Evolutionary conservation across 202 grass and related monocot genomes (phyloP), one percentile per base, ranked within the genome.

Genomic region (Cymbopogon flexuosus): DNA sequence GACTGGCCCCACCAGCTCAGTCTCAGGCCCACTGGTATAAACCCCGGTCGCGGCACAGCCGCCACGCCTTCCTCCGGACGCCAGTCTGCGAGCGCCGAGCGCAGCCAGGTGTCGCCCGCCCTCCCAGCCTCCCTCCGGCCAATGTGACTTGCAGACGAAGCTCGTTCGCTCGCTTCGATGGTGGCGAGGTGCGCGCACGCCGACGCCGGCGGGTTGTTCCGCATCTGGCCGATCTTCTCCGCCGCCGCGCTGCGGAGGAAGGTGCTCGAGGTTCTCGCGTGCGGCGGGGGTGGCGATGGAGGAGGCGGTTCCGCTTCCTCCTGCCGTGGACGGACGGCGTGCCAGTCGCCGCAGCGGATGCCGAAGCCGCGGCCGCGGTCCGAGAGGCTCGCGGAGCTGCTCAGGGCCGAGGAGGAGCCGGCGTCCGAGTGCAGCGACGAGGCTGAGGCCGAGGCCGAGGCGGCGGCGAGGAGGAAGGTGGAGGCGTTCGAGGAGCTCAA

Each of bases 391-490:
- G 65, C 73, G 62, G 92, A 93, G 76, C 78, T 98, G 7, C 88
- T 98, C 6, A 46, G 62, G 57, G 90, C 75, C 14, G 95, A 97
- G 21, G 95, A 97, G 21, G 92, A 97, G 35, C 74, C 66, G 18
- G 85, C 70, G 18, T 92, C 88, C 7, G 94, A 91, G 47, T 91
- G 86, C 58, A 81, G 79, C 12, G 89, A 81, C 10, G 90, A 84
- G 1, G 74, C 6, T 9, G 81, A 40, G 18, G 73, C 1, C 5
- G 83, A 84, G 6, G 56, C 40, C 0, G 65, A 52, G 2, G 45
- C 63, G 10, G 75, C 70, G 13, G 60, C 23, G 27, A 70, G 78
- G 71, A 74, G 78, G 75, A 83, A 83, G 64, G 79, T 21, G 12
- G 90, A 89, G 24, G 62, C 63, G 60, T 84, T 89, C 23, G 95